These are phyloP conservation scores for Yarrowia deformans DNA, from an alignment of 805 yeast genomes.

Conservation along the genomic window DNA sequence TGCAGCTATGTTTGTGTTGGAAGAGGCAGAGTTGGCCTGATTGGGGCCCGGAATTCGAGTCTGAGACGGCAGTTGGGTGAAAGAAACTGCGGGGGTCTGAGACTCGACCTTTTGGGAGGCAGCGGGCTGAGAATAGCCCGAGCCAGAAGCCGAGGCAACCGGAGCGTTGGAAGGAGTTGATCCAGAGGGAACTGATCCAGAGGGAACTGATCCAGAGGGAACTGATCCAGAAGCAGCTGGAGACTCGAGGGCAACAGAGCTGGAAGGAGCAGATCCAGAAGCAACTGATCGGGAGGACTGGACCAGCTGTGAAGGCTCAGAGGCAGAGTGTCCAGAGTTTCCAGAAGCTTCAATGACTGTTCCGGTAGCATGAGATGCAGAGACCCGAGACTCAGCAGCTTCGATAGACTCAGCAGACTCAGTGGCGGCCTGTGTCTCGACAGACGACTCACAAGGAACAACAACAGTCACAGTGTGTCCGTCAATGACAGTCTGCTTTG, in stretches of 20 bases:
- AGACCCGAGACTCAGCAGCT: not conserved
- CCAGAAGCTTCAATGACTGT: not conserved
- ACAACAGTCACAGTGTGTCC: not conserved
- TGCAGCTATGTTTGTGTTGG: constrained; percentile 4
- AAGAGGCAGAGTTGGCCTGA: constrained; percentile 18
- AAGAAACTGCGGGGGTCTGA: constrained; percentile 6
- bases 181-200: too few relatives aligned
- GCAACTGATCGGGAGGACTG: not conserved
- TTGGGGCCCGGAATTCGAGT: not conserved
- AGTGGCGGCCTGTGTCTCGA: too few relatives aligned
- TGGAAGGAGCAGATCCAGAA: not conserved
- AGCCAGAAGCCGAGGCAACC: not conserved
- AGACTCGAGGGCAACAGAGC: not conserved
- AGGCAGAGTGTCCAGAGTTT: not conserved
- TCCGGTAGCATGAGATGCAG: not conserved
- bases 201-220: too few relatives aligned
- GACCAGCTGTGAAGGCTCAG: not conserved
- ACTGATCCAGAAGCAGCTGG: too few relatives aligned
- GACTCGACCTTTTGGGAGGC: constrained; percentile 14
- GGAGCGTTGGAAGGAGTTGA: not conserved
- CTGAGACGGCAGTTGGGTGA: not conserved
- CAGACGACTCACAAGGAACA: not conserved
- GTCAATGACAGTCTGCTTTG: not conserved
- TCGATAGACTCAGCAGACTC: too few relatives aligned
- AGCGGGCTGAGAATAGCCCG: not conserved